Base-by-base conservation (phyloP, 2,329 filamentous ascomycete species). In the Colletotrichum sp. region DNA sequence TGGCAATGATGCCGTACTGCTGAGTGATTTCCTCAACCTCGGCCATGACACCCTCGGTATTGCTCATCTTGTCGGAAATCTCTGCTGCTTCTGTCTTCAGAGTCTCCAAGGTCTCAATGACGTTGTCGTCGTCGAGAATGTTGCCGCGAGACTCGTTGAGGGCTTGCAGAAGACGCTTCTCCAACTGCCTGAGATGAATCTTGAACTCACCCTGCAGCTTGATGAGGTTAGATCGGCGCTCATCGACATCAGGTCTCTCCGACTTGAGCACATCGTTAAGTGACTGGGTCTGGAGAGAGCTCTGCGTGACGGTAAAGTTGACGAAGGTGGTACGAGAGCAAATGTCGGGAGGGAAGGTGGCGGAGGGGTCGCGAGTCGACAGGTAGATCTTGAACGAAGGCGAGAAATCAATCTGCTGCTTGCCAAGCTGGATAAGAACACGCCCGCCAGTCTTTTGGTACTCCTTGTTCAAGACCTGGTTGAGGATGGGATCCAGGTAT, bases 171-270 rank as follows among this genome's bases (percentile, higher is more conserved):
- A 99, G 90, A 73, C 95, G 93, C 87, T 98, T 98, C 88, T 99
- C 98, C 32, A 99, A 91, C 84, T 98, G 95, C 78, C 97, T 94
- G 58, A 99, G 92, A 85, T 98, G 96, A n/a, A 99, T 93, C 87
- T 98, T 98, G 90, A 99, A 99, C 86, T 99, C 98, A 81, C 97
- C 97, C 87, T 99, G 97, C 81, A 98, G 92, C 87, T 99, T 99
- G 90, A 99, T 98, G 79, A 99, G 93, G 84, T 99, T 99, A 43
- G 96, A 98, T 73, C 97, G 93, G 78, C 97, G 92, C 88, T 99
- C 96, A 83, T 99, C 97, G 21, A 99, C 96, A 86, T 99, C 97
- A 6, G 98, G 97, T 72, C 98, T 93, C 88, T 99, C 97, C 16
- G 96, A 98, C 85, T 99, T 99, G 82, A 99, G 91, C 38, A 99